phyloP scores from a whole-genome alignment of 495 filamentous ascomycete genomes.

The Entonaema liquescens region DNA sequence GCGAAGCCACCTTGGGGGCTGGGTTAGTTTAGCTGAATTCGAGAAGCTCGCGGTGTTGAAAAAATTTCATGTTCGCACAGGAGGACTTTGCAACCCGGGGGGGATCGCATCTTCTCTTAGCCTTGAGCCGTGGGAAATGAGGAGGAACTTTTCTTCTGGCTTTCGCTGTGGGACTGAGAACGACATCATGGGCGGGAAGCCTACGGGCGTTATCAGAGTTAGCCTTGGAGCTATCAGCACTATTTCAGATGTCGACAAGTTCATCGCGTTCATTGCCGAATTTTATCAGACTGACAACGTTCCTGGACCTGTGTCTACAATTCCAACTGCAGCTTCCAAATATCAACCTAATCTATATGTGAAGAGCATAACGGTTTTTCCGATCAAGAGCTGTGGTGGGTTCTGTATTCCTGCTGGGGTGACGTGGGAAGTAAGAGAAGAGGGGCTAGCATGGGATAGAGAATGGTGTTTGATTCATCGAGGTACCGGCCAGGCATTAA shows the following conservation, averaged over 20 bases:
- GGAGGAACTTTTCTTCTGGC: slow-evolving; percentile 79
- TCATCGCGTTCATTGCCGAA: slow-evolving; percentile 76
- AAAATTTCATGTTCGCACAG: slow-evolving; percentile 82
- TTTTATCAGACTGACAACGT: slow-evolving; percentile 71
- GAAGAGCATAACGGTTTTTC: slow-evolving; percentile 74
- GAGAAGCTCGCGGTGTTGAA: slow-evolving; percentile 83
- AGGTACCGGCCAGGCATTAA: slow-evolving; percentile 78
- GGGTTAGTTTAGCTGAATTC: slow-evolving; percentile 82
- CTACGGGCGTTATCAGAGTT: slow-evolving; percentile 84
- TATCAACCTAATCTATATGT: slow-evolving; percentile 51
- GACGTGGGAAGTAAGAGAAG: slow-evolving; percentile 76
- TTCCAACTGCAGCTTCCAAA: slow-evolving; percentile 7
- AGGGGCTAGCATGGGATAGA: slow-evolving; percentile 89
- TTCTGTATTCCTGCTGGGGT: slow-evolving; percentile 71
- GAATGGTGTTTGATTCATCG: slow-evolving; percentile 94
- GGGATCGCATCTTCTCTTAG: slow-evolving; percentile 75
- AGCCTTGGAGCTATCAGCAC: slow-evolving; percentile 92
- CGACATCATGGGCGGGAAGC: slow-evolving; percentile 82
- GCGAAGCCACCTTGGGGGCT: slow-evolving; percentile 68
- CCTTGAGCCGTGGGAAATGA: slow-evolving; percentile 80
- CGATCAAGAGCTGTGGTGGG: slow-evolving; percentile 88
- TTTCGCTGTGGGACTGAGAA: slow-evolving; percentile 81
- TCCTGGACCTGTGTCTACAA: slow-evolving; percentile 4
- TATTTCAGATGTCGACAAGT: slow-evolving; percentile 72
- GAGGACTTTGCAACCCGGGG: slow-evolving; percentile 91